These are phyloP conservation scores for Penicillium antarcticum DNA, from an alignment of 495 filamentous ascomycete species.

Conservation along the genomic window DNA sequence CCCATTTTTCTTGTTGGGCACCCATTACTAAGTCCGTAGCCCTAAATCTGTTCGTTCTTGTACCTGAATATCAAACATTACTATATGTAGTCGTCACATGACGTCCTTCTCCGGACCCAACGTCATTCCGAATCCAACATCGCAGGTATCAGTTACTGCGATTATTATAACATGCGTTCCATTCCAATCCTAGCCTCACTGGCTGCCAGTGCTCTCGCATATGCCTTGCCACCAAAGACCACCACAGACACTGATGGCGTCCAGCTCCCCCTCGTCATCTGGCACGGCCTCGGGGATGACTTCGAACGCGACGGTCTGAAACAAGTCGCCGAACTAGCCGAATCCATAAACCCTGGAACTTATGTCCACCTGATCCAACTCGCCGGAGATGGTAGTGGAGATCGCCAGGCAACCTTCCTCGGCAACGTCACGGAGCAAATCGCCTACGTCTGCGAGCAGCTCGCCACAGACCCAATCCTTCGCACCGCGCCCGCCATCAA, in stretches of 20 bases:
- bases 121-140: slow-evolving; percentile 3
- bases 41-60: not conserved
- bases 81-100: slow-evolving; percentile 1
- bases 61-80: not conserved
- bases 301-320: slow-evolving; percentile 73
- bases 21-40: no score
- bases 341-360: slow-evolving; percentile 74
- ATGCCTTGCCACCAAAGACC: slow-evolving; percentile 10
- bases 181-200: slow-evolving; percentile 15
- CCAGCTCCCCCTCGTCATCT: slow-evolving; percentile 84
- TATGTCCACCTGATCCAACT: slow-evolving; percentile 80
- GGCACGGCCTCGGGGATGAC: slow-evolving; percentile 78
- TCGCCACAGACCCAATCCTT: slow-evolving; percentile 73
- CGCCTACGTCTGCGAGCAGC: slow-evolving; percentile 71
- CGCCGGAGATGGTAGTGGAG: slow-evolving; percentile 57
- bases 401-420: slow-evolving; percentile 82
- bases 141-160: not conserved
- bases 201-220: slow-evolving; percentile 11
- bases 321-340: slow-evolving; percentile 61
- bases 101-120: not conserved
- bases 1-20: not conserved
- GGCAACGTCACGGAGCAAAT: slow-evolving; percentile 86
- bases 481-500: slow-evolving; percentile 79
- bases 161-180: slow-evolving; percentile 8
- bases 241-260: slow-evolving; percentile 3